Evolutionary conservation across 2,329 filamentous ascomycete genomes (phyloP).

Genomic region (Ophiostoma perfectum): DNA sequence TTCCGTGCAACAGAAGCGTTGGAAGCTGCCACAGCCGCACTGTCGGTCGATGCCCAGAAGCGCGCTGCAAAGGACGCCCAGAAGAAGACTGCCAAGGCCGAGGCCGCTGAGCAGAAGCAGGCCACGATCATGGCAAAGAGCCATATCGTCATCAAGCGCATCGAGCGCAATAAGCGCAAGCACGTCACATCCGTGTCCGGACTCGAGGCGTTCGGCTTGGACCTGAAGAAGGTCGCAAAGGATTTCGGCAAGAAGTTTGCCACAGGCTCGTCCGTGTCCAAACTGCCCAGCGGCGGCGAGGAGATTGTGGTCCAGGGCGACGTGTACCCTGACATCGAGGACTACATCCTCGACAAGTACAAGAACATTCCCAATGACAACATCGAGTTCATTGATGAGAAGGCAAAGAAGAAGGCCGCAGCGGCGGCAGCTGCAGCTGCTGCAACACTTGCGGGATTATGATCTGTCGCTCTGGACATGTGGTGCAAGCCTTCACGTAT

Average conservation of each 20-base stretch:
- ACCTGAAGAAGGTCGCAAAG: constrained; percentile 93
- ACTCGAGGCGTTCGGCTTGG: constrained; percentile 82
- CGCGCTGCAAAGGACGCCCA: constrained; percentile 91
- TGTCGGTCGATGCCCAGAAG: constrained; percentile 88
- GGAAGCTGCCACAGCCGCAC: constrained; percentile 74
- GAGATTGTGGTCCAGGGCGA: constrained; percentile 98
- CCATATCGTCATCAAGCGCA: constrained; percentile 86
- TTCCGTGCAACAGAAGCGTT: constrained; percentile 60
- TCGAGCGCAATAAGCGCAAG: constrained; percentile 97
- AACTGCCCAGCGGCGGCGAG: constrained; percentile 77
- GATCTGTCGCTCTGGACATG: too few species aligned
- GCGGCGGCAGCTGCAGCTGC: constrained; percentile 23
- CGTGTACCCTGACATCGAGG: constrained; percentile 87
- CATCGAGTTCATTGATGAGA: constrained; percentile 90
- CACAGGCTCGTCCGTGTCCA: constrained; percentile 87
- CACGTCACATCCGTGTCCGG: constrained; percentile 90
- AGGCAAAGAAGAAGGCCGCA: constrained; percentile 72
- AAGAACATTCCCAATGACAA: constrained; percentile 90
- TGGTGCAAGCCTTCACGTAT: too few species aligned
- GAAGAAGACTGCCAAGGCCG: constrained; percentile 94
- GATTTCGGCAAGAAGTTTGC: constrained; percentile 99
- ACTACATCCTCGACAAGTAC: constrained; percentile 85
- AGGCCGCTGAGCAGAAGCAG: constrained; percentile 76
- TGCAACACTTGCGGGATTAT: not conserved
- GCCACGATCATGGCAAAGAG: constrained; percentile 76